phyloP scores from a whole-genome alignment of 2,329 filamentous ascomycete species.

The Trichoderma endophyticum region DNA sequence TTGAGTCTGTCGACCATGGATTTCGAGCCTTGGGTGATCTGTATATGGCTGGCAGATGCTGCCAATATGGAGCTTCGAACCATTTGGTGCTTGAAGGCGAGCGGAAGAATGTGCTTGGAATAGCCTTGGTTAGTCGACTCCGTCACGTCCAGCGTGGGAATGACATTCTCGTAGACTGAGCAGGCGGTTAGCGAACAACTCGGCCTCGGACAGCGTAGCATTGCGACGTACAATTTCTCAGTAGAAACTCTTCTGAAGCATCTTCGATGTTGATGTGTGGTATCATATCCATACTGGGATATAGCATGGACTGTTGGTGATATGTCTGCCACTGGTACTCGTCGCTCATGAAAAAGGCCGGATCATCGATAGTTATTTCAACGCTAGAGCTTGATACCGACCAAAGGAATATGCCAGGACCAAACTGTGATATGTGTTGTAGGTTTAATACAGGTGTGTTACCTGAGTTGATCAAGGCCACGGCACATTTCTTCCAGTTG shows the following conservation, averaged over 20 bases:
- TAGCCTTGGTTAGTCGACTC: conserved; percentile 1
- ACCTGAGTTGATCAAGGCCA: background rate
- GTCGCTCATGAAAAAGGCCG: background rate
- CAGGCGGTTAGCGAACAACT: background rate
- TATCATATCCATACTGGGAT: background rate
- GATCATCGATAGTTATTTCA: background rate
- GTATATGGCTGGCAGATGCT: conserved; percentile 6
- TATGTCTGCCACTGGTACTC: background rate
- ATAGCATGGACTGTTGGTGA: background rate
- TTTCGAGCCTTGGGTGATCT: background rate
- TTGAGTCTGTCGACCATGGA: background rate
- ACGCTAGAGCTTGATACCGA: background rate
- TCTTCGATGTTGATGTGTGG: conserved; percentile 5
- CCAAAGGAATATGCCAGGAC: background rate
- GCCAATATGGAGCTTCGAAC: background rate
- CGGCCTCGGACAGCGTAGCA: no score
- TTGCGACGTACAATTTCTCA: background rate
- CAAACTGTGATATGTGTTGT: conserved; percentile 2
- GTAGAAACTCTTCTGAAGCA: background rate
- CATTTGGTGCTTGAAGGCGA: background rate
- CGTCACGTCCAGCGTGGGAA: conserved; percentile 7
- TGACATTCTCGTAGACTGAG: background rate
- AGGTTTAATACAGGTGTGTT: background rate
- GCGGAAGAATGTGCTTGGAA: background rate
- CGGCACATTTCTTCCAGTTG: conserved; percentile 2